Conservation (phyloP, 1,284 basidiomycete genomes). For the Tilletiopsis washingtonensis region DNA sequence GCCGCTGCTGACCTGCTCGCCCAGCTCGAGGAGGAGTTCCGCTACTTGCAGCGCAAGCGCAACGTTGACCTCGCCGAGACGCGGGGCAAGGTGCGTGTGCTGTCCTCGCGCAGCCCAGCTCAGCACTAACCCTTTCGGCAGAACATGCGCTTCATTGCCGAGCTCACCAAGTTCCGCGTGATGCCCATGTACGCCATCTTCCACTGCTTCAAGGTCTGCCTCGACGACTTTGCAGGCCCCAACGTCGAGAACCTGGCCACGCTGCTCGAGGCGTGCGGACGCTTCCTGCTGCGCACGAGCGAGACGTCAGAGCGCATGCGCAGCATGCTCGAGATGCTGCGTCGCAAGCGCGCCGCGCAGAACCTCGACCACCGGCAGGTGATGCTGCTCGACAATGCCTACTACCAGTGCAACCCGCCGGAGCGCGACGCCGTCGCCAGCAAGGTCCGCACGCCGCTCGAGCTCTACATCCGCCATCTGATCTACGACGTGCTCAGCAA, state of each 20-base stretch:
- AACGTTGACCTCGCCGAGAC: conserved; percentile 79
- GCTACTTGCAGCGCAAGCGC: conserved; percentile 89
- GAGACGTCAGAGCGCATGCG: conserved; percentile 69
- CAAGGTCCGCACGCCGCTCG: conserved; percentile 77
- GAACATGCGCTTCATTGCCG: conserved; percentile 83
- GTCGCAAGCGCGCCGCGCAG: conserved; percentile 81
- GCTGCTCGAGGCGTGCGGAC: conserved; percentile 84
- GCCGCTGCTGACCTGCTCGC: not conserved
- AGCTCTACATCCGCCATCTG: conserved; percentile 85
- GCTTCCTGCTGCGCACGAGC: conserved; percentile 79
- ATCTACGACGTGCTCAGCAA: conserved; percentile 83
- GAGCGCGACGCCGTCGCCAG: conserved; percentile 76
- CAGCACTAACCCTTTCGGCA: not conserved
- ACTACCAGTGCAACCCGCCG: conserved; percentile 98
- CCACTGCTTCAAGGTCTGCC: conserved; percentile 90
- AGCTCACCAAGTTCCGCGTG: conserved; percentile 90
- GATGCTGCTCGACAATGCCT: conserved; percentile 90
- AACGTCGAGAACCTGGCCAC: conserved; percentile 91
- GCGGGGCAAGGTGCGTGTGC: conserved; percentile 56
- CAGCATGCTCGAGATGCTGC: conserved; percentile 77
- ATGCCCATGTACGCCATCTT: conserved; percentile 85
- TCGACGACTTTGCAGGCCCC: conserved; percentile 85
- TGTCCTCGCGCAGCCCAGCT: not conserved
- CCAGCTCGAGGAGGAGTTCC: conserved; percentile 81
- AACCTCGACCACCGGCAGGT: conserved; percentile 85